Evolutionary conservation across 208 protist species (phyloP).

Genomic region (Leishmania aethiopica): DNA sequence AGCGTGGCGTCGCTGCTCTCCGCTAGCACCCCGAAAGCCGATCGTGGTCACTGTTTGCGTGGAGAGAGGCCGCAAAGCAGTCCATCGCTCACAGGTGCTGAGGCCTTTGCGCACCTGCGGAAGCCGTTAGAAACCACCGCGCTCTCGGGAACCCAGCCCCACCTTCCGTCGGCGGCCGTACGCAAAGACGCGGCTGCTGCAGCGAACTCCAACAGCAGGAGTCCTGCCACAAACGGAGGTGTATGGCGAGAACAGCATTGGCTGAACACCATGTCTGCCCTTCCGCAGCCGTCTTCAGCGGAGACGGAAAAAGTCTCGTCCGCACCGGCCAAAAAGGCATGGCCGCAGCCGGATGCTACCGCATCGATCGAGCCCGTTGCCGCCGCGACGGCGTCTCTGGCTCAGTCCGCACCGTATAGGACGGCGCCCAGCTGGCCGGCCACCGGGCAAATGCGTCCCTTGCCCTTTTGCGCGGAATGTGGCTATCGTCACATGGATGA

Average conservation of each 20-base stretch:
- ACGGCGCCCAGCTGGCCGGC: background rate
- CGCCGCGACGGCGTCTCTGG: background rate
- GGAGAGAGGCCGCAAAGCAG: background rate
- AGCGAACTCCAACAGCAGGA: background rate
- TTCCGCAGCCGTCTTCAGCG: background rate
- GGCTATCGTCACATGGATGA: constrained; percentile 71
- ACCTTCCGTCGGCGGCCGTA: background rate
- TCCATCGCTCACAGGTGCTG: background rate
- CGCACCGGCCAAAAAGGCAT: background rate
- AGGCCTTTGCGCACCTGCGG: background rate
- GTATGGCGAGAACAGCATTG: background rate
- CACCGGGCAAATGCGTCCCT: constrained; percentile 4
- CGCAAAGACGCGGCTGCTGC: background rate
- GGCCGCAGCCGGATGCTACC: background rate
- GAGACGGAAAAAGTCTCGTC: background rate
- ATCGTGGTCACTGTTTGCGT: background rate
- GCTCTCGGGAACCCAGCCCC: background rate
- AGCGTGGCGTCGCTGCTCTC: background rate
- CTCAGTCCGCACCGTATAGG: too few species aligned
- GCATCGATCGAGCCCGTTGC: background rate
- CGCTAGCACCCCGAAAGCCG: background rate
- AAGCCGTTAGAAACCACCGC: background rate
- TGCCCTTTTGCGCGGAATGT: constrained; percentile 59
- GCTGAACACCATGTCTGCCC: background rate
- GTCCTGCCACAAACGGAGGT: background rate